A percentile compares a stretch with the other conserved stretches of the same genome.
phyloP scores from a whole-genome alignment of 495 filamentous ascomycete species.

The Sphaerosporella brunnea region DNA sequence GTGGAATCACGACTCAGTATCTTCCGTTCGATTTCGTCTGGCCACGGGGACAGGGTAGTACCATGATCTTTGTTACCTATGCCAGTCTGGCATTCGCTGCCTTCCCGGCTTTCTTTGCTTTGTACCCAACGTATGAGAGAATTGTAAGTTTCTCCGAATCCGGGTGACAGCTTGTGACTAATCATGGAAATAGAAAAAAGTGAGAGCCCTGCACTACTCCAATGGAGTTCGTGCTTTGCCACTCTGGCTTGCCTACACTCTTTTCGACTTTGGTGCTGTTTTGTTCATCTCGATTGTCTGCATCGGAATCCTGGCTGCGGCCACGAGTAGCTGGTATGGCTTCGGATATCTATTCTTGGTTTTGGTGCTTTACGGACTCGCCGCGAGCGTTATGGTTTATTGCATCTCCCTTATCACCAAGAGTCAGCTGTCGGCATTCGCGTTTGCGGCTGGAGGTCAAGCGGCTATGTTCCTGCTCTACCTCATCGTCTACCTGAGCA shows the following conservation, averaged over 20 bases:
- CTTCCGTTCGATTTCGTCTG: conserved; percentile 53
- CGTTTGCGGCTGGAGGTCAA: conserved; percentile 56
- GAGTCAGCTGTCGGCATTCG: conserved; percentile 56
- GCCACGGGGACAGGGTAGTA: conserved; percentile 41
- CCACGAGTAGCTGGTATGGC: conserved; percentile 44
- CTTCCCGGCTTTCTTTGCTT: conserved; percentile 67
- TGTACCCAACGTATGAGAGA: conserved; percentile 70
- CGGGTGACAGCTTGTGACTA: too few species aligned
- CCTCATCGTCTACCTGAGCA: conserved; percentile 51
- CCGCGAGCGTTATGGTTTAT: conserved; percentile 53
- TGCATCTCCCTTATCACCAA: conserved; percentile 50
- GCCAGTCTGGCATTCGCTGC: conserved; percentile 56
- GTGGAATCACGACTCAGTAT: conserved; percentile 43
- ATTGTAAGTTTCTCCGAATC: too few species aligned
- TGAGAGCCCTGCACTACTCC: conserved; percentile 70
- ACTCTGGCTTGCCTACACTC: conserved; percentile 60
- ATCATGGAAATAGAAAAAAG: too few species aligned
- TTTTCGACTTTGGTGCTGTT: conserved; percentile 59
- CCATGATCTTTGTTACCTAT: conserved; percentile 64
- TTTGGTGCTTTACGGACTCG: conserved; percentile 55
- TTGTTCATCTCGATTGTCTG: conserved; percentile 40
- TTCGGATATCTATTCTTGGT: conserved; percentile 60
- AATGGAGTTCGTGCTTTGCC: conserved; percentile 58
- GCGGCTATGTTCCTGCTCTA: conserved; percentile 59
- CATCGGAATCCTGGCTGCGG: conserved; percentile 43